Percentiles rank a stretch among this genome's conserved stretches.
Evolutionary conservation across 768 basidiomycete species (phyloP).

Genomic region (Xanthoconium purpureum): DNA sequence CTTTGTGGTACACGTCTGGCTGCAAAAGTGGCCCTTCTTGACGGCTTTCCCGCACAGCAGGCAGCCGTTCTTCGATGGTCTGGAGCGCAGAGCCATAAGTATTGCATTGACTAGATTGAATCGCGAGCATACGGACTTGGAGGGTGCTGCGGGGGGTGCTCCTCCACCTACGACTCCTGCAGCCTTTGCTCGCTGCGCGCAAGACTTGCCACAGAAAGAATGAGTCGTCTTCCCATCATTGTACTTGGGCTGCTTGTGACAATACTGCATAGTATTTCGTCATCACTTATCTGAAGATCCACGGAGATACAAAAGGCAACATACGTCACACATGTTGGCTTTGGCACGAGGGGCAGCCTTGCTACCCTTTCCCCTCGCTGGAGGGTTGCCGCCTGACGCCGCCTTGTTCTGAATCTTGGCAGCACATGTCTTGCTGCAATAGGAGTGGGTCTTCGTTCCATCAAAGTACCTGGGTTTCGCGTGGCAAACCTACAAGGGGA

Average conservation of each 20-base stretch:
- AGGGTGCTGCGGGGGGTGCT: conserved; percentile 19
- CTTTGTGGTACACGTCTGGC: conserved; percentile 51
- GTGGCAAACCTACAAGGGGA: conserved; percentile 46
- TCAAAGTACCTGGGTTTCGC: conserved; percentile 54
- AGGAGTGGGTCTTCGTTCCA: conserved; percentile 53
- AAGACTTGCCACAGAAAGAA: conserved; percentile 62
- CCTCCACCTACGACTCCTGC: conserved; percentile 26
- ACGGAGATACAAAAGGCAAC: conserved; percentile 19
- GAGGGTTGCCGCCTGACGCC: conserved; percentile 23
- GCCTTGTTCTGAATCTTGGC: conserved; percentile 42
- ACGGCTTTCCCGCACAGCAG: conserved; percentile 56
- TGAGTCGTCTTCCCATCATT: conserved; percentile 56
- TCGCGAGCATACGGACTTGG: conserved; percentile 30
- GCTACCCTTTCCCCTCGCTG: conserved; percentile 26
- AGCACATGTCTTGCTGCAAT: conserved; percentile 56
- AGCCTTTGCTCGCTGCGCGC: conserved; percentile 47
- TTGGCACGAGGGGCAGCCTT: conserved; percentile 25
- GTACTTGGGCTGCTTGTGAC: conserved; percentile 58
- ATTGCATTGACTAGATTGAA: conserved; percentile 26
- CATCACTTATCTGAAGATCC: conserved; percentile 1
- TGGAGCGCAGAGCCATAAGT: conserved; percentile 33
- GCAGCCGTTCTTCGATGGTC: conserved; percentile 45
- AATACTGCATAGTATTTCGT: conserved; percentile 40
- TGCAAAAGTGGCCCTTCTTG: conserved; percentile 65
- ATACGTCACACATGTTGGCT: conserved; percentile 50